phyloP scores from a whole-genome alignment of 768 basidiomycete species.

The Pulveroboletus frians region DNA sequence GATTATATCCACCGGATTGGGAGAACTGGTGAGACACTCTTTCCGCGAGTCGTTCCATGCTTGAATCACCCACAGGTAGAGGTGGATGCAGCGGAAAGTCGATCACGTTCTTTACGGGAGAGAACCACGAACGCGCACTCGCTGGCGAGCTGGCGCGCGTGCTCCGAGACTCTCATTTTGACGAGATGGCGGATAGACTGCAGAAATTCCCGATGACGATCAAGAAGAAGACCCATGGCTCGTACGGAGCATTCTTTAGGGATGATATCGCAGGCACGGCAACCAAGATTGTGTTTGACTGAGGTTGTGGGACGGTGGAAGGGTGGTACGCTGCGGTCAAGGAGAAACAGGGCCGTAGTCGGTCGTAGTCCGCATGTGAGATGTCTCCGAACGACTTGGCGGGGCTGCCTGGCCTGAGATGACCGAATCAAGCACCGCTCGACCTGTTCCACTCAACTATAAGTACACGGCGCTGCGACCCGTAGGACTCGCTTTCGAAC shows the following conservation, averaged over 20 bases:
- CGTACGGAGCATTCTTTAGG: conserved; percentile 83
- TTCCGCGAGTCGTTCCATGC: neutral
- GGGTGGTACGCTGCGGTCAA: conserved; percentile 6
- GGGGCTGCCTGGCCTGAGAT: neutral
- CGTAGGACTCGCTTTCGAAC: neutral
- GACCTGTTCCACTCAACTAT: neutral
- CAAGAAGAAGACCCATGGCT: conserved; percentile 91
- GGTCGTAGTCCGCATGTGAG: neutral
- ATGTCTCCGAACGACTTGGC: neutral
- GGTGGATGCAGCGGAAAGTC: conserved; percentile 87
- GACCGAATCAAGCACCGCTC: neutral
- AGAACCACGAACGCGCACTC: conserved; percentile 74
- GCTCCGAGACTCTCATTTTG: conserved; percentile 80
- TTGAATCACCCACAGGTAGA: conserved; percentile 50
- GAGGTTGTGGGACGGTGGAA: conserved; percentile 13
- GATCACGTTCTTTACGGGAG: conserved; percentile 96
- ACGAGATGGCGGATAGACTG: conserved; percentile 56
- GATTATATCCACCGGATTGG: conserved; percentile 90
- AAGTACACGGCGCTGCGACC: neutral
- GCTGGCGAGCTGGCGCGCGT: conserved; percentile 94
- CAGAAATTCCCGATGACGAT: conserved; percentile 93
- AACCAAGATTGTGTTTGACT: conserved; percentile 72
- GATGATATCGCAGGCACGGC: conserved; percentile 56
- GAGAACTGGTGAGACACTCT: conserved; percentile 58
- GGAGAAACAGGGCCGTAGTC: conserved; percentile 5